Evolutionary conservation across 2,329 filamentous ascomycete species (phyloP), one percentile per base, ranked within the genome.

Genomic region (Celoporthe dispersa): DNA sequence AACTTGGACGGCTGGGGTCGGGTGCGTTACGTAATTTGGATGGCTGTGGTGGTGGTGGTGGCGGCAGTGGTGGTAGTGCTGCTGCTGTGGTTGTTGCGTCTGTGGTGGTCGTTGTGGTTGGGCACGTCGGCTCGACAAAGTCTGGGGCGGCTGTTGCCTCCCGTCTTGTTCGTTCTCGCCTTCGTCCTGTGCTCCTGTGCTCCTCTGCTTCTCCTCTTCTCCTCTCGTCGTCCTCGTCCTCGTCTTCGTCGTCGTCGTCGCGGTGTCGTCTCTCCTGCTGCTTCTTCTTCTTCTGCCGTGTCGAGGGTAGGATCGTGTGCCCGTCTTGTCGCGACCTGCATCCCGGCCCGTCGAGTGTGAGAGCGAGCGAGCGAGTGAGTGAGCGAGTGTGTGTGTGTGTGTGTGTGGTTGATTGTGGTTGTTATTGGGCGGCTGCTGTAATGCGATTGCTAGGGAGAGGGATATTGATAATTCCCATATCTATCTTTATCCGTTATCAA

Each of bases 401-500:
- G 48, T 53, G 19, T 53, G 51, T 14, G n/a, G n/a, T 53, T 53
- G 51, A n/a, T 53, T 53, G 51, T 6, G 22, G 51, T 28, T 53
- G 51, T 14, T 25, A 28, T 53, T 53, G 51, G 35, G 62, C 14
- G 28, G 35, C 51, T 16, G 53, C 53, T 31, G 25, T 7, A 31
- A 6, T 57, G 51, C 25, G 51, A 14, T 55, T 55, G 53, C 53
- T 12, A 28, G 14, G 53, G 53, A 14, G 53, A 53, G 53, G 53
- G 28, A 48, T 48, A 48, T 44, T 48, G 44, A 48, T 48, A 57
- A 57, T 31, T 28, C 53, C 25, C 53, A 57, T 57, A 8, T 57
- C 25, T 57, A 16, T 48, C 44, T 48, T 57, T 57, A 57, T 57
- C 53, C 53, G 53, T 48, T 48, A 48, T 48, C 44, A 48, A 16